Percentiles rank a stretch among this genome's conserved stretches.
These are phyloP conservation scores for Neurospora sp. DNA, from an alignment of 2,329 filamentous ascomycete genomes.

Conservation along the genomic window DNA sequence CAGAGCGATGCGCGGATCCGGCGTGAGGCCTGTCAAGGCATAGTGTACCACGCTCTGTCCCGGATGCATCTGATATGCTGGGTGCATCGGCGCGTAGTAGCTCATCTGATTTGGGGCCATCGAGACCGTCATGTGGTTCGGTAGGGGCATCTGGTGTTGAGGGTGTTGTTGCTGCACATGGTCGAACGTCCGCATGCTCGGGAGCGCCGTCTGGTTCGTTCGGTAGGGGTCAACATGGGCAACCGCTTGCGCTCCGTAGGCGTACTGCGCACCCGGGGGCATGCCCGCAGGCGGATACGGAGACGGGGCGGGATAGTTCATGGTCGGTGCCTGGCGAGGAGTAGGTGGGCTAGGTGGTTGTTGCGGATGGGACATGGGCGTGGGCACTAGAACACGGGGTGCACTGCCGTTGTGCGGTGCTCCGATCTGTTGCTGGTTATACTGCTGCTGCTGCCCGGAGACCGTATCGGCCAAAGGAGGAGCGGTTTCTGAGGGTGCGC, in stretches of 20 bases:
- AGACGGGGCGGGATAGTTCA: slow-evolving; percentile 16
- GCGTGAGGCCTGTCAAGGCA: slow-evolving; percentile 27
- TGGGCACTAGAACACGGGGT: not conserved
- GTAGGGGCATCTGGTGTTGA: slow-evolving; percentile 23
- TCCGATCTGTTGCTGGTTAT: not conserved
- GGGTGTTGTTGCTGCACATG: slow-evolving; percentile 20
- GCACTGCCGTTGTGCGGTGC: not conserved
- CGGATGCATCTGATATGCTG: slow-evolving; percentile 34
- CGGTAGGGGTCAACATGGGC: slow-evolving; percentile 28
- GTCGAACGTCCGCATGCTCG: slow-evolving; percentile 35
- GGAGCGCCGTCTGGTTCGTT: slow-evolving; percentile 27
- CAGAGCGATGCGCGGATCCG: slow-evolving; percentile 37
- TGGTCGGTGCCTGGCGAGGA: slow-evolving; percentile 11
- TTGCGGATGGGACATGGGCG: slow-evolving; percentile 19
- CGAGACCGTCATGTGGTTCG: slow-evolving; percentile 25
- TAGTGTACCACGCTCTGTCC: slow-evolving; percentile 34
- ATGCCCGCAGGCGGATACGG: slow-evolving; percentile 16
- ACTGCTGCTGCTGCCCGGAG: not conserved
- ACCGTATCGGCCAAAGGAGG: not conserved
- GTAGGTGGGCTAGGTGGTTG: slow-evolving; percentile 13
- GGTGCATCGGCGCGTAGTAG: slow-evolving; percentile 34
- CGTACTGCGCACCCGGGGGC: slow-evolving; percentile 14
- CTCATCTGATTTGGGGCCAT: slow-evolving; percentile 30
- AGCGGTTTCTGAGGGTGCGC: not conserved
- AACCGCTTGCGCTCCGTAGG: slow-evolving; percentile 13